These are phyloP conservation scores for Passalora sequoiae DNA, from an alignment of 2,329 filamentous ascomycete species.

Conservation along the genomic window DNA sequence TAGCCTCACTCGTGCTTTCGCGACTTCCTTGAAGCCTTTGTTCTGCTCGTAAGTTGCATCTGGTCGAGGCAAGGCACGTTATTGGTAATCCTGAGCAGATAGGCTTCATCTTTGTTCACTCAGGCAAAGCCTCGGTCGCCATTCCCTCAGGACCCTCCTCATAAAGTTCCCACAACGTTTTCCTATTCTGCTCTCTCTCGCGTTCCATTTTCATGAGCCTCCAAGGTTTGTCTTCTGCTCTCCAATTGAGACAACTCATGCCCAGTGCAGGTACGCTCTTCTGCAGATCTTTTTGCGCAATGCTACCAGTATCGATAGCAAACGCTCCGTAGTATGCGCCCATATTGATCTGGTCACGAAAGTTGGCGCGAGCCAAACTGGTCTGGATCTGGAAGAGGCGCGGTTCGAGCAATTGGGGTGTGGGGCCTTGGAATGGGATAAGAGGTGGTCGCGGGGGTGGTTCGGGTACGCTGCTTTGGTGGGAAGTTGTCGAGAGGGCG, in stretches of 20 bases:
- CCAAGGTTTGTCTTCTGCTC: slow-evolving; percentile 36
- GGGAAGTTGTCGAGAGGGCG: slow-evolving; percentile 15
- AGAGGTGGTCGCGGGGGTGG: slow-evolving; percentile 9
- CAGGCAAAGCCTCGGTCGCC: slow-evolving; percentile 8
- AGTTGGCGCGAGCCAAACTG: slow-evolving; percentile 36
- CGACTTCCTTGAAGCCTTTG: too few relatives aligned
- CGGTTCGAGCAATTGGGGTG: slow-evolving; percentile 16
- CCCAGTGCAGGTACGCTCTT: slow-evolving; percentile 38
- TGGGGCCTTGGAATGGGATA: slow-evolving; percentile 17
- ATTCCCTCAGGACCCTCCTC: slow-evolving; percentile 15
- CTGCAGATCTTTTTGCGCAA: slow-evolving; percentile 35
- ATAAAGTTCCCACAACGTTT: slow-evolving; percentile 29
- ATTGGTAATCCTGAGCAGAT: too few relatives aligned
- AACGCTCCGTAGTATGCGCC: slow-evolving; percentile 31
- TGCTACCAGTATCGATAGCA: slow-evolving; percentile 24
- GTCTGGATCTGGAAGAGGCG: slow-evolving; percentile 40
- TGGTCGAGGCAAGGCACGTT: too few relatives aligned
- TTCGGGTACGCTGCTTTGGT: slow-evolving; percentile 9
- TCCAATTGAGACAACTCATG: slow-evolving; percentile 37
- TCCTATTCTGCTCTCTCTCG: slow-evolving; percentile 24
- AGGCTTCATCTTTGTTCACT: too few relatives aligned
- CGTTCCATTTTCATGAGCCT: slow-evolving; percentile 26
- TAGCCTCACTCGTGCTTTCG: too few relatives aligned
- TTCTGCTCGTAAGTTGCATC: too few relatives aligned
- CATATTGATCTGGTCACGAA: slow-evolving; percentile 40